Evolutionary conservation across 805 yeast genomes (phyloP), one percentile per base, ranked within the genome.

Genomic region (Nakazawaea laoshanensis): DNA sequence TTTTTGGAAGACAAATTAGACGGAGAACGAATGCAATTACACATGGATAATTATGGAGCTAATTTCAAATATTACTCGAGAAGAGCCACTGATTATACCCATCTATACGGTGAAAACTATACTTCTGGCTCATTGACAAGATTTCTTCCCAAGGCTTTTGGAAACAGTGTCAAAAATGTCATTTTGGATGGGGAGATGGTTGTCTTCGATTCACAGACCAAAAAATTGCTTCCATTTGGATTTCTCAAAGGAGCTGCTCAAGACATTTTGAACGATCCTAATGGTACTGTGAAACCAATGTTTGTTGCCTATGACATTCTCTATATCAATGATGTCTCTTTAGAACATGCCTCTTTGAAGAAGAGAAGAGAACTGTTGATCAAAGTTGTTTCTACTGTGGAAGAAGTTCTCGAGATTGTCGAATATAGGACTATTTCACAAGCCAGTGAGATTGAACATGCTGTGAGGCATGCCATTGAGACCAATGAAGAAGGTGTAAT

Each of bases 171-270:
- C 7, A 38, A 49, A 7, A 52, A 42, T 24, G 56, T 67, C 15
- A 64, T 81, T 5, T 47, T 89, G 4, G 98, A 89, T 56, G 96
- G 97, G 1, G 98, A 89, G 53, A 84, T 89, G 89, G 77, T 89
- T 2, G 85, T 94, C 0, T 87, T 74, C 67, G 95, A 88, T 53
- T 71, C 73, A 33, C 60, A 53, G 29, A 55, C 63, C 36, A 50
- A 68, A 22, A 57, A 58, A 2, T 63, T 85, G 4, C 57, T 87
- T 15, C 94, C 96, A 0, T 85, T 85, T 59, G 94, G 94, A 0
- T 69, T 82, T 1, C 67, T 92, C 19, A 82, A 83, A 48, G 65
- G 80, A 4, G 69, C 83, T 11, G 89, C 89, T 67, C 30, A 50
- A 70, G 16, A 63, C 44, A 2, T 34, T 26, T 18, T 40, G 33